Base-by-base conservation (phyloP, 495 filamentous ascomycete genomes). In the Aspergillus campestris region DNA sequence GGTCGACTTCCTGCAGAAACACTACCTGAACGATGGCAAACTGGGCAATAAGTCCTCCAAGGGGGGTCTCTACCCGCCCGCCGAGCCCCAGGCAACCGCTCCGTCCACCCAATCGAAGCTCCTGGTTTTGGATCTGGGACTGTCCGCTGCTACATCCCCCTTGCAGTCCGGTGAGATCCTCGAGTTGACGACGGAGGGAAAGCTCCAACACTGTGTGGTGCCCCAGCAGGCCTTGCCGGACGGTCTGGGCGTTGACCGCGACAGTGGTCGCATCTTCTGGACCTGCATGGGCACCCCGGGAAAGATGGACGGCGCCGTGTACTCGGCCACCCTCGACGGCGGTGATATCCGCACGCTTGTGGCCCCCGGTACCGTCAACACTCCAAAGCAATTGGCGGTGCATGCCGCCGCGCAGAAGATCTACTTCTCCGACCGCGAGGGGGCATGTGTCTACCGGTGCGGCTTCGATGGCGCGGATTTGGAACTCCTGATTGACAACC, bases 351-450 rank as follows among this genome's bases (percentile, higher is more conserved):
- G 53, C 35, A 57, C 48, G n/a, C n/a, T 69, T 11, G 44, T 72
- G 7, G 46, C 57, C 1, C 37, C 29, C 1, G 64, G 63, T 8
- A 30, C 31, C 2, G 48, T 65, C 5, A 56, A 72, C 55, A 73
- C 71, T 0, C 70, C 72, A 1, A 74, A 74, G 42, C 68, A 74
- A 51, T 35, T 73, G 27, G 45, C 50, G 6, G 38, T 71, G n/a
- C 60, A 58, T 28, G 29, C 44, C 1, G 35, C 13, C 8, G 53
- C 55, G 15, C 29, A 43, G 9, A 59, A 55, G 11, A 18, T 75
- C 5, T 74, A 73, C 56, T 65, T 68, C n/a, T 64, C 57, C 27
- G 72, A 75, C 50, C 67, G 68, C 8, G 71, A 74, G 41, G 72
- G 72, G 6, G 44, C 69, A 52, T 38, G 56, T 1, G 58, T 75